Base-by-base conservation (phyloP, 495 filamentous ascomycete genomes). In the Hypoxylon trugodes region DNA sequence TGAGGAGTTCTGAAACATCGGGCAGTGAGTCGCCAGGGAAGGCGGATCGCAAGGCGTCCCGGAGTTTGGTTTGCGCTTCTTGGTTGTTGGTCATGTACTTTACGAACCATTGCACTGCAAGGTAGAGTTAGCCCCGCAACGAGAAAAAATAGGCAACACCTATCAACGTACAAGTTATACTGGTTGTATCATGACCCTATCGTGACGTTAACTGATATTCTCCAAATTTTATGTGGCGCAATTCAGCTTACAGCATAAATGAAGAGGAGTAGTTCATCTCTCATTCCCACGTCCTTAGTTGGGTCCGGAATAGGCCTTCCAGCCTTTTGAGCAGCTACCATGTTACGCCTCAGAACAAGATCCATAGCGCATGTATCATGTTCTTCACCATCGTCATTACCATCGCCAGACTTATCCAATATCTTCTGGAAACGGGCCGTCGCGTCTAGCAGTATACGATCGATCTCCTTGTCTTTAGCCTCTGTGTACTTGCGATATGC, bases 291-390 rank as follows among this genome's bases (percentile, higher is more conserved):
- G 30, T 75, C 68, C n/a, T 69, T 54, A 6, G 59, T 66, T 1
- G 71, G 71, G 32, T 72, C 65, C 0, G 62, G 46, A 9, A 61
- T 41, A 1, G 69, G 49, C 1, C 56, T 35, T 16, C 71, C 61
- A 12, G 59, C 65, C 36, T 69, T 73, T 43, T 71, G 65, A 1
- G 71, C 69, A 1, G 61, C 62, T 3, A 72, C 43, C 32, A 69
- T 40, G 47, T 74, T 64, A 3, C 72, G 68, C 4, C 71, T 64
- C 0, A 79, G 69, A 3, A 77, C 61, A 2, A 76, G 65, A 30
- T 77, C 75, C 70, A 79, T 72, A 24, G 69, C 71, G 43, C 69
- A 78, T 3, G 64, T 73, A 24, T 76, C 71, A 33, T 52, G 8
- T 21, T 68, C 53, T 12, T 70, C 69, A 6, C 38, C 37, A 6